These are phyloP conservation scores for Xylaria sp. DNA, from an alignment of 495 filamentous ascomycete genomes.

Conservation along the genomic window DNA sequence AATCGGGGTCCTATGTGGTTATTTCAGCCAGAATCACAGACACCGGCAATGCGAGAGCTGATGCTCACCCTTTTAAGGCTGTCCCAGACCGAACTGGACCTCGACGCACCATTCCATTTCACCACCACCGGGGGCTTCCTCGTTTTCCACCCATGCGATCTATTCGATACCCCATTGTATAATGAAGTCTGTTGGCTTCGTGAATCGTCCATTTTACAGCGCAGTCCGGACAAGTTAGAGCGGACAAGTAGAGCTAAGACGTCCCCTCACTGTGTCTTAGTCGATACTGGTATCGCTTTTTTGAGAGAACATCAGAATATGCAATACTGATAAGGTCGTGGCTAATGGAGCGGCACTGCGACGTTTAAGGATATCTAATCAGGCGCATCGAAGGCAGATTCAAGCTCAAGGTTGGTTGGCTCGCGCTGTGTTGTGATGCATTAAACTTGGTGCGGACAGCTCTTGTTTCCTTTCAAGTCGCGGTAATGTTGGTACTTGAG, in stretches of 20 bases:
- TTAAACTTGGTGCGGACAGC: background rate
- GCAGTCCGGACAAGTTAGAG: background rate
- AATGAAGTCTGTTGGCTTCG: conserved; percentile 26
- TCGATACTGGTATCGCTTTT: background rate
- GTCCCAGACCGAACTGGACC: conserved; percentile 59
- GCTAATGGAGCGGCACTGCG: background rate
- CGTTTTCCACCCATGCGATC: conserved; percentile 37
- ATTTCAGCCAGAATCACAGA: background rate
- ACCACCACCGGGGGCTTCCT: conserved; percentile 41
- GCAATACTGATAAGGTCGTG: background rate
- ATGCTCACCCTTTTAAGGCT: conserved; percentile 56
- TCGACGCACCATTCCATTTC: conserved; percentile 65
- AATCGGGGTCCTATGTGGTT: conserved; percentile 60
- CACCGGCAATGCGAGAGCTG: conserved; percentile 2
- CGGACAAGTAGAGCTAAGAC: conserved; percentile 8
- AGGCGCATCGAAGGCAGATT: background rate
- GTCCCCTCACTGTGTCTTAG: background rate
- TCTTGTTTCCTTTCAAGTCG: background rate
- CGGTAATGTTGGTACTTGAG: background rate
- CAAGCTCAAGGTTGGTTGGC: background rate
- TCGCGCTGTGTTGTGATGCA: background rate
- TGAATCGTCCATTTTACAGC: conserved; percentile 10
- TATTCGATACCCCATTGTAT: conserved; percentile 37
- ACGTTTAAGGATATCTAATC: background rate
- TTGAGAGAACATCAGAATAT: background rate